Evolutionary conservation across 2,329 filamentous ascomycete species (phyloP).

Genomic region (Colletotrichum sp.): DNA sequence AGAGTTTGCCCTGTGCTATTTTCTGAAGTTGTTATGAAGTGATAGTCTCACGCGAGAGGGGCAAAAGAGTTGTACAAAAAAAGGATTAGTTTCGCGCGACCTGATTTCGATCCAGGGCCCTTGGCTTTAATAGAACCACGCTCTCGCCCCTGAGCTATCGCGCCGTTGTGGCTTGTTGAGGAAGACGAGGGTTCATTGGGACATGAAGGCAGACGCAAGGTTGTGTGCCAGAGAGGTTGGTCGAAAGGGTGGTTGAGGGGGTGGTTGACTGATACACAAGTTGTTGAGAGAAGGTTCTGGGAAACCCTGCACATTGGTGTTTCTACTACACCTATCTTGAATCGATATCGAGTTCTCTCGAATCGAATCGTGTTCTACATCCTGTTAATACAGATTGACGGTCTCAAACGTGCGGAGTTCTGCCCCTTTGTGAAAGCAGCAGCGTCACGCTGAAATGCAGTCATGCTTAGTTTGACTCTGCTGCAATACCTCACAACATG

Average conservation of each 20-base stretch:
- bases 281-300: too few relatives aligned
- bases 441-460: too few relatives aligned
- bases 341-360: neutral
- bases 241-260: neutral
- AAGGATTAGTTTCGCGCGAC: neutral
- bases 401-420: too few relatives aligned
- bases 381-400: too few relatives aligned
- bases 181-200: neutral
- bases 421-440: too few relatives aligned
- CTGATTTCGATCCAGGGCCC: neutral
- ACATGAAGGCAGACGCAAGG: neutral
- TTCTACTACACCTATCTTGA: neutral
- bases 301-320: too few relatives aligned
- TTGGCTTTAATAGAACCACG: neutral
- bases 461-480: too few relatives aligned
- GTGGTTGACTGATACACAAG: too few relatives aligned
- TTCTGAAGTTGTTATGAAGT: fast-evolving
- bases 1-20: neutral
- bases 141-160: neutral
- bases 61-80: neutral
- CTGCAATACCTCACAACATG: too few relatives aligned
- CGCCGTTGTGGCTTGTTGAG: neutral
- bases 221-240: neutral
- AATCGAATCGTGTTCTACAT: neutral
- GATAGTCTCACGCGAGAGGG: neutral